Conservation (phyloP, 805 yeast species). For the Metschnikowia rubicola region DNA sequence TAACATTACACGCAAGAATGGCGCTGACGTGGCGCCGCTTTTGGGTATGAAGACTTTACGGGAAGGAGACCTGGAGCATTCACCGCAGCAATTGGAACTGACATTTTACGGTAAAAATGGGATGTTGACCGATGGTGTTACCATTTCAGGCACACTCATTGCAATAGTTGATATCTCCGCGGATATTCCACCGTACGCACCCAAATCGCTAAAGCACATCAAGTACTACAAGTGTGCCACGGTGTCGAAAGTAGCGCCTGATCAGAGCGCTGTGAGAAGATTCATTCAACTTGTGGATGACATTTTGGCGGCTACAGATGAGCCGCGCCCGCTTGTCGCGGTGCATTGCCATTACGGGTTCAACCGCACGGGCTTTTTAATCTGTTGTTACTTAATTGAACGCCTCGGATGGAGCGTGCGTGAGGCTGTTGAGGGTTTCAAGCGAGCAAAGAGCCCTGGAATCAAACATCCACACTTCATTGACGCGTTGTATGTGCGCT, state of each 20-base stretch:
- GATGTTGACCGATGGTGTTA: conserved; percentile 21
- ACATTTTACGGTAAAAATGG: conserved; percentile 30
- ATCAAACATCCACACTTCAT: conserved; percentile 75
- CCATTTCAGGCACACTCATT: conserved; percentile 36
- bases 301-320: conserved; percentile 27
- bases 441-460: conserved; percentile 60
- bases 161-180: conserved; percentile 70
- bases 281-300: conserved; percentile 54
- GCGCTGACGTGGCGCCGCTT: conserved; percentile 42
- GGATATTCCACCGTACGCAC: conserved; percentile 69
- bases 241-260: conserved; percentile 74
- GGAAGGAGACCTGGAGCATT: conserved; percentile 58
- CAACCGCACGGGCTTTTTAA: conserved; percentile 71
- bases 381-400: conserved; percentile 67
- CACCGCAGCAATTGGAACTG: conserved; percentile 53
- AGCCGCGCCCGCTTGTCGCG: conserved; percentile 42
- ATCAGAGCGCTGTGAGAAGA: conserved; percentile 51
- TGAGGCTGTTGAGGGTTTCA: conserved; percentile 62
- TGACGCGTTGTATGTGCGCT: conserved; percentile 66
- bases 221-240: conserved; percentile 71
- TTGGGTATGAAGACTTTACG: conserved; percentile 74
- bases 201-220: conserved; percentile 49
- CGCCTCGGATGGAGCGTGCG: conserved; percentile 54
- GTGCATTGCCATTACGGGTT: conserved; percentile 84
- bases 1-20: conserved; percentile 30